Evolutionary conservation across 2,329 filamentous ascomycete species (phyloP).

Genomic region (Diaporthe humulicola): DNA sequence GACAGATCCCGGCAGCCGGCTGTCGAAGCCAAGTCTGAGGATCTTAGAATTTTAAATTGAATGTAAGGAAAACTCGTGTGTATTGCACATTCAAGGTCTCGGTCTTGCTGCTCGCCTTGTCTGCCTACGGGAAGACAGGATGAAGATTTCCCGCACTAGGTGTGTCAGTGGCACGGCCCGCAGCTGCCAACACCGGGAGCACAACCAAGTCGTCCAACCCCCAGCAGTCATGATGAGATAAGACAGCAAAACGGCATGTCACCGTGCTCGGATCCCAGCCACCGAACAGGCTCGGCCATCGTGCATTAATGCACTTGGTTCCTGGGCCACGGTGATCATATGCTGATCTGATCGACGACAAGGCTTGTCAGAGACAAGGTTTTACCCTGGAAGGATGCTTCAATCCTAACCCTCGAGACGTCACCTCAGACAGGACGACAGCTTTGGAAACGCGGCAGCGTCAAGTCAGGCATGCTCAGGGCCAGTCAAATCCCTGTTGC

Average conservation of each 20-base stretch:
- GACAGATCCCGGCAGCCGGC: neutral
- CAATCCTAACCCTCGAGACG: slow-evolving; percentile 31
- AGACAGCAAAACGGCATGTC: neutral
- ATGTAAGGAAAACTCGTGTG: neutral
- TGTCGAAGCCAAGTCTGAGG: neutral
- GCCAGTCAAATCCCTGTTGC: neutral
- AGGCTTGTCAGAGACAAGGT: neutral
- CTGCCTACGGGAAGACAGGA: neutral
- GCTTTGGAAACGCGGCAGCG: slow-evolving; percentile 8
- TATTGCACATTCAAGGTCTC: neutral
- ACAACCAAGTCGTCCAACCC: no score
- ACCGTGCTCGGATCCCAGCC: neutral
- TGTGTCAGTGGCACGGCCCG: slow-evolving; percentile 7
- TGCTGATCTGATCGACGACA: slow-evolving; percentile 21
- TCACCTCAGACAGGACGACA: slow-evolving; percentile 31
- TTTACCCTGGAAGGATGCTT: neutral
- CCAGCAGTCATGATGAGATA: neutral
- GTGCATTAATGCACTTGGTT: neutral
- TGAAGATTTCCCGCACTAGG: neutral
- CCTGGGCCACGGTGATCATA: slow-evolving; percentile 1
- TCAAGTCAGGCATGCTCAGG: neutral
- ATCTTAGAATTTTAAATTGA: neutral
- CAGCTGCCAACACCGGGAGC: neutral
- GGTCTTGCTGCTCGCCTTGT: neutral
- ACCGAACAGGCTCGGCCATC: neutral